Evolutionary conservation across 495 filamentous ascomycete species (phyloP).

Genomic region (Amniculicola lignicola): DNA sequence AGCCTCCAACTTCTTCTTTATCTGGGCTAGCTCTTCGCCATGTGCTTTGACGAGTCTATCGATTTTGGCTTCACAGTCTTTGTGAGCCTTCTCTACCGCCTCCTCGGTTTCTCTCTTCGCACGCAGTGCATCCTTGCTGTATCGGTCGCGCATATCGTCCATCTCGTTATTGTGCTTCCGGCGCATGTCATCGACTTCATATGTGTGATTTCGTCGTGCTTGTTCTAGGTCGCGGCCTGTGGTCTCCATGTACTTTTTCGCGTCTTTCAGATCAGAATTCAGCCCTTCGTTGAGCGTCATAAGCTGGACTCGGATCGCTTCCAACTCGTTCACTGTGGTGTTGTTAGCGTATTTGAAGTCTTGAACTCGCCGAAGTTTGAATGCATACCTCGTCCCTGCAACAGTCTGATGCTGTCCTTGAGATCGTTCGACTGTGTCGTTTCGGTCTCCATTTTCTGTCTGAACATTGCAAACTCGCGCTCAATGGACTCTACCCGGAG

Average conservation of each 20-base stretch:
- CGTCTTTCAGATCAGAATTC: conserved; percentile 56
- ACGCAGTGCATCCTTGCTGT: conserved; percentile 34
- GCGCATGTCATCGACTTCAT: conserved; percentile 57
- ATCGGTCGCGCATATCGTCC: conserved; percentile 34
- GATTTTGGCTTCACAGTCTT: conserved; percentile 35
- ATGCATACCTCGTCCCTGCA: conserved; percentile 69
- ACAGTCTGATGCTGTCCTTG: conserved; percentile 66
- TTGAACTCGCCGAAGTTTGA: neutral
- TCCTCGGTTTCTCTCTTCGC: conserved; percentile 40
- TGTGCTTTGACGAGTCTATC: conserved; percentile 36
- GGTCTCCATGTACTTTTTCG: conserved; percentile 49
- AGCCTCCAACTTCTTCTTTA: conserved; percentile 34
- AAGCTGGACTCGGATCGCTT: conserved; percentile 57
- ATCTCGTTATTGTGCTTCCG: conserved; percentile 40
- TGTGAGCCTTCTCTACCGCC: conserved; percentile 40
- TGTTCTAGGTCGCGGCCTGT: conserved; percentile 49
- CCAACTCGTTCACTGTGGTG: conserved; percentile 63
- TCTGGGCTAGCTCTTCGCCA: conserved; percentile 35
- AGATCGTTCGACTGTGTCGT: conserved; percentile 58
- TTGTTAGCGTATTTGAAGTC: conserved; percentile 5
- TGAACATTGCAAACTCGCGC: conserved; percentile 56
- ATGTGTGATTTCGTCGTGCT: conserved; percentile 52
- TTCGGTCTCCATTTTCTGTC: conserved; percentile 59
- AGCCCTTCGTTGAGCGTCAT: conserved; percentile 55
- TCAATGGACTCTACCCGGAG: conserved; percentile 64